phyloP scores from a whole-genome alignment of 148 eudicot species.

The Selenicereus undatus region DNA sequence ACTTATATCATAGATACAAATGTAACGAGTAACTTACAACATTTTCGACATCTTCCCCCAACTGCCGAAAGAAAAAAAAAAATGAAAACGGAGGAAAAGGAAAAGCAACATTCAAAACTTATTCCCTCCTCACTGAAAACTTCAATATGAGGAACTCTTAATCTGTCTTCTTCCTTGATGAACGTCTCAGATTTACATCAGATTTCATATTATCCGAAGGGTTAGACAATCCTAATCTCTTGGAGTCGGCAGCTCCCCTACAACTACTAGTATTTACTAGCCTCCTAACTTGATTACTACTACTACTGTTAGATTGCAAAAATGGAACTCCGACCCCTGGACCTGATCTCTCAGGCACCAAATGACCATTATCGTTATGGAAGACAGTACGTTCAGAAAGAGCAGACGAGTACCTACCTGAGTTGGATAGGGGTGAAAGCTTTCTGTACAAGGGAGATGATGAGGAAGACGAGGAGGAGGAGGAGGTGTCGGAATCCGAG shows the following conservation, averaged over 20 bases:
- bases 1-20: conserved; percentile 30
- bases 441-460: conserved; percentile 42
- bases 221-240: conserved; percentile 37
- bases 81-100: conserved; percentile 2
- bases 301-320: conserved; percentile 41
- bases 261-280: conserved; percentile 36
- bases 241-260: conserved; percentile 37
- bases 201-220: conserved; percentile 31
- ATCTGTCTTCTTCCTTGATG: conserved; percentile 22
- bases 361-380: conserved; percentile 7
- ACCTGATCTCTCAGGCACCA: conserved; percentile 8
- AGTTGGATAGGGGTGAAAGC: conserved; percentile 42
- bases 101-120: background rate
- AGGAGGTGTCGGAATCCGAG: conserved; percentile 51
- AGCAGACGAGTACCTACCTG: conserved; percentile 41
- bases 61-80: conserved; percentile 13
- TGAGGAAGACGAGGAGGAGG: conserved; percentile 49
- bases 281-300: conserved; percentile 33
- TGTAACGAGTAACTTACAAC: conserved; percentile 14
- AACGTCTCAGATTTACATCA: conserved; percentile 38
- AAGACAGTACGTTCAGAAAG: conserved; percentile 19
- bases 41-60: conserved; percentile 21
- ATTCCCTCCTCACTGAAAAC: conserved; percentile 14
- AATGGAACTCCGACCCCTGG: conserved; percentile 27
- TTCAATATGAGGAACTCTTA: conserved; percentile 19